These are phyloP conservation scores for Penicillium simplicissimum DNA, from an alignment of 495 filamentous ascomycete genomes.

Conservation along the genomic window DNA sequence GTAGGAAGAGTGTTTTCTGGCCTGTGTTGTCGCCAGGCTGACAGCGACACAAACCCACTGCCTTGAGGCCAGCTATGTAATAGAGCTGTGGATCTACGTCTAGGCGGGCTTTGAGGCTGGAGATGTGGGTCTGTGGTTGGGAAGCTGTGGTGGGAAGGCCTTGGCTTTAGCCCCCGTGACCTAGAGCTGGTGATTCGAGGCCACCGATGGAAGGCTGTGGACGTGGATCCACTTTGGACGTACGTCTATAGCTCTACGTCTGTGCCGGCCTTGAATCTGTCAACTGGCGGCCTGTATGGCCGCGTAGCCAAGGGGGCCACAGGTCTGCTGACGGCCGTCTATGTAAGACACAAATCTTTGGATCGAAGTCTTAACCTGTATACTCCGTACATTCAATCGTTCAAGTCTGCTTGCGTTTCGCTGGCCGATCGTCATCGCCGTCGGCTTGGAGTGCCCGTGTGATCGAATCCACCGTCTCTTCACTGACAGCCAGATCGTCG, in stretches of 20 bases:
- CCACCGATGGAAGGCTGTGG: not conserved
- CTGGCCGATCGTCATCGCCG: not conserved
- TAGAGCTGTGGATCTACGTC: constrained; percentile 2
- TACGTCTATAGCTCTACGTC: constrained; percentile 8
- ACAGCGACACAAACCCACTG: not conserved
- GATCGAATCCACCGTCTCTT: not conserved
- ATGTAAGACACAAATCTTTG: not conserved
- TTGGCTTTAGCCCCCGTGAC: not conserved
- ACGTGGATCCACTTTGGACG: constrained; percentile 13
- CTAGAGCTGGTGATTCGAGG: constrained; percentile 2
- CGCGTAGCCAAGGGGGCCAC: not conserved
- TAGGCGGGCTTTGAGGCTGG: not conserved
- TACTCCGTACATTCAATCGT: no score
- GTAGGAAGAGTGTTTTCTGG: no score
- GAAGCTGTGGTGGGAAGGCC: not conserved
- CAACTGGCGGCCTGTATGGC: constrained; percentile 7
- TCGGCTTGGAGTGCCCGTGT: constrained; percentile 5
- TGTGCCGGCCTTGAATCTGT: not conserved
- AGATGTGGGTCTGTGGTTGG: constrained; percentile 6
- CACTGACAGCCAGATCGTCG: not conserved
- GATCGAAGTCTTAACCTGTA: not conserved
- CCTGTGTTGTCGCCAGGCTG: no score
- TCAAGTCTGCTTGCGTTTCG: not conserved
- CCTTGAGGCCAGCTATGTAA: constrained; percentile 2
- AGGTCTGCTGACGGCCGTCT: constrained; percentile 6